These are phyloP conservation scores for Cyclocybe cylindracea DNA, from an alignment of 768 basidiomycete species.

Conservation along the genomic window DNA sequence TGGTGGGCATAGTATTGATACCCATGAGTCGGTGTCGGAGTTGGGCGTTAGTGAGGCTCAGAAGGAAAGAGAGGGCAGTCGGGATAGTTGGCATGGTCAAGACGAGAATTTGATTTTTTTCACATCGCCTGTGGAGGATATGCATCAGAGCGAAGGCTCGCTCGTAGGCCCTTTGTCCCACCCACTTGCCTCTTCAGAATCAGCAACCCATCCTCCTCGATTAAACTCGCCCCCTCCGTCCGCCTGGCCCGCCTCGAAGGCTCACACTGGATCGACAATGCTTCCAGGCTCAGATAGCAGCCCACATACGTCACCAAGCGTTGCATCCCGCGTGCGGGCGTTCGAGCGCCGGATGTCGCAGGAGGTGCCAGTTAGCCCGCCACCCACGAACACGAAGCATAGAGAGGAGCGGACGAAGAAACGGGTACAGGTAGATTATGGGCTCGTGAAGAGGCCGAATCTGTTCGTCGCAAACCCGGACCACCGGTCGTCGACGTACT, in stretches of 20 bases:
- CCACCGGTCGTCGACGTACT: constrained; percentile 19
- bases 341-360: constrained; percentile 63
- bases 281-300: not conserved
- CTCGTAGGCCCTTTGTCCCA: too few species aligned
- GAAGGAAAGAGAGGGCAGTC: not conserved
- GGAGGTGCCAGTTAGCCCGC: constrained; percentile 33
- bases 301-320: constrained; percentile 9
- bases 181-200: constrained; percentile 2
- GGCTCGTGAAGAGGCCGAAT: constrained; percentile 60
- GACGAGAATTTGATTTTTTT: constrained; percentile 18
- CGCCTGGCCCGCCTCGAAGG: not conserved
- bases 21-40: constrained; percentile 17
- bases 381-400: constrained; percentile 40
- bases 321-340: constrained; percentile 52
- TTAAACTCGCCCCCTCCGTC: constrained; percentile 3
- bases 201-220: constrained; percentile 2
- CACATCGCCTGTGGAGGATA: constrained; percentile 36
- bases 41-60: not conserved
- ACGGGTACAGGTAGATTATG: constrained; percentile 53
- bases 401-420: constrained; percentile 43
- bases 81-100: not conserved
- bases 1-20: constrained; percentile 31
- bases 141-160: too few species aligned
- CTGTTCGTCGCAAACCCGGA: constrained; percentile 80
- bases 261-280: not conserved